Evolutionary conservation across 306 rosid genomes (phyloP), one percentile per base, ranked within the genome.

Genomic region (Macrotyloma uniflorum): DNA sequence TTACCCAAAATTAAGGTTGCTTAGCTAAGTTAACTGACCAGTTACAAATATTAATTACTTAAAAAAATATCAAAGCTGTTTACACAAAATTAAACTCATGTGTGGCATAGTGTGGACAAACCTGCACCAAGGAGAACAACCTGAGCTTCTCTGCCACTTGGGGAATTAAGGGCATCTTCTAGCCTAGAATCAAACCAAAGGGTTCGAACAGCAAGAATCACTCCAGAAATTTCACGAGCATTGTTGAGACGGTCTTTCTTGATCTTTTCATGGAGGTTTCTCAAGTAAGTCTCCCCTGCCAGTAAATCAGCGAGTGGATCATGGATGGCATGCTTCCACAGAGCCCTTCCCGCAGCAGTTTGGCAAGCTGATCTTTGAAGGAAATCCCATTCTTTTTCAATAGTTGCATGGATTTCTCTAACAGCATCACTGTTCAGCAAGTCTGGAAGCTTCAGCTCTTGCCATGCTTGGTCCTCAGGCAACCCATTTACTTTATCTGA

Each of bases 81-180:
- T 33, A 65, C 26, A 79, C 47, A 70, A 80, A 58, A 74, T 66
- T 43, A 8, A 58, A 63, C 76, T 67, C 16, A 55, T 51, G 33
- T 75, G 35, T 18, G 12, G 70, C 43, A 2, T 3, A 46, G 65
- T 53, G 32, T 23, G 46, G 46, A 85, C 92, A 30, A 78, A 95
- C 98, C 99, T 91, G 96, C 98, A 67, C 97, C 99, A 35, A 95
- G 98, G 67, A 95, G 92, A 81, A 95, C 94, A 71, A 95, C 90
- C 81, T 95, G 99, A 62, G 98, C 88, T 57, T 85, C 87, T 80
- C 79, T 84, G 62, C 87, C 88, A 38, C 38, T 76, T 5, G 80
- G 80, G 74, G 93, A 88, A 83, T 55, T 85, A 23, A 95, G 89
- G 76, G 88, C 85, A 63, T 82, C 85, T 83, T 96, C 87, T 6